A percentile compares a stretch with the other conserved stretches of the same genome.
Evolutionary conservation across 2,329 filamentous ascomycete genomes (phyloP).

Genomic region (Apiospora marii): DNA sequence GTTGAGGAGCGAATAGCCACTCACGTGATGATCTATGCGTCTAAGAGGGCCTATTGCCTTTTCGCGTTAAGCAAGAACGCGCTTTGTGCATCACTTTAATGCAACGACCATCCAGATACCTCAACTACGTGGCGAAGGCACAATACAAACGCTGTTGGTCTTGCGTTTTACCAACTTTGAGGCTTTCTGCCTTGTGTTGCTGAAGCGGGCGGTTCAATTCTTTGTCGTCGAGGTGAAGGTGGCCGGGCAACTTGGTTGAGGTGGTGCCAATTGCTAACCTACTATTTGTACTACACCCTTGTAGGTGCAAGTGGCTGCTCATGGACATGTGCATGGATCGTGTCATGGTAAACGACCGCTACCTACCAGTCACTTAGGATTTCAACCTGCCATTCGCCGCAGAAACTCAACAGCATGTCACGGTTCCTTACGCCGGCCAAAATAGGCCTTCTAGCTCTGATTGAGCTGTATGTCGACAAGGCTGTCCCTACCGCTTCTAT

Average conservation of each 20-base stretch:
- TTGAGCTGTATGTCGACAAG: slow-evolving; percentile 81
- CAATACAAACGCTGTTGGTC: not conserved
- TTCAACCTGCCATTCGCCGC: not conserved
- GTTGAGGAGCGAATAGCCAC: not conserved
- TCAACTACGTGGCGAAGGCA: not conserved
- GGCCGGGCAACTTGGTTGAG: not conserved
- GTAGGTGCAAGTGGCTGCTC: slow-evolving; percentile 4
- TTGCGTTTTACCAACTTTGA: not conserved
- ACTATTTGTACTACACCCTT: not conserved
- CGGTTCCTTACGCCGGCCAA: slow-evolving; percentile 90
- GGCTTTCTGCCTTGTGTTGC: not conserved
- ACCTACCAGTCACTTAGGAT: not conserved
- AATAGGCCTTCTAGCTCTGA: slow-evolving; percentile 80
- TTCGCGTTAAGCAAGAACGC: slow-evolving; percentile 8
- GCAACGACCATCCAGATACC: not conserved
- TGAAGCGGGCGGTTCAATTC: not conserved
- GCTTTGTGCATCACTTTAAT: slow-evolving; percentile 7
- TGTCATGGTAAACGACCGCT: not conserved
- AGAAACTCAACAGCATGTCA: slow-evolving; percentile 61
- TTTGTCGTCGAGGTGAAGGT: not conserved
- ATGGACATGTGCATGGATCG: not conserved
- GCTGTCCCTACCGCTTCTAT: slow-evolving; percentile 74
- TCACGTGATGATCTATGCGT: slow-evolving; percentile 3
- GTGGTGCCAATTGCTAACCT: not conserved
- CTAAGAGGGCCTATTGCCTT: not conserved